These are phyloP conservation scores for Cetradonia linearis DNA, from an alignment of 495 filamentous ascomycete species.

Conservation along the genomic window DNA sequence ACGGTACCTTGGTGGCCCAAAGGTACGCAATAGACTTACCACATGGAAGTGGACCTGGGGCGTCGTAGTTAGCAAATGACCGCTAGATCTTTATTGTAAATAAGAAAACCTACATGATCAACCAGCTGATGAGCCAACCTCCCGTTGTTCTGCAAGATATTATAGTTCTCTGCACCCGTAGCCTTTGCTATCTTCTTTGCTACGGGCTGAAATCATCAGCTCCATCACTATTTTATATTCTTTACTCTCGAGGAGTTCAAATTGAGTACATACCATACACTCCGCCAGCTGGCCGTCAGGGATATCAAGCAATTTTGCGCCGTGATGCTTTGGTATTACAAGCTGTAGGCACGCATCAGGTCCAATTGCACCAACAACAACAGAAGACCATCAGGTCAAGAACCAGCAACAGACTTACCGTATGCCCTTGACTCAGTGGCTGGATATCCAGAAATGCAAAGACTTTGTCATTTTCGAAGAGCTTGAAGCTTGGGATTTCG, in stretches of 20 bases:
- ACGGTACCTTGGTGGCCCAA: too few species aligned
- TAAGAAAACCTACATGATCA: conserved; percentile 58
- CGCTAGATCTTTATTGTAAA: neutral
- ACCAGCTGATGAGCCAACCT: conserved; percentile 87
- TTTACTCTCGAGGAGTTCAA: neutral
- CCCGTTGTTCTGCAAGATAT: conserved; percentile 96
- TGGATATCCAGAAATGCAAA: conserved; percentile 96
- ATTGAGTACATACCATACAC: conserved; percentile 50
- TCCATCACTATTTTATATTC: neutral
- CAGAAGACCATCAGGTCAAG: too few species aligned
- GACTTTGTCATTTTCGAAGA: conserved; percentile 86
- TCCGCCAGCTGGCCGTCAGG: conserved; percentile 82
- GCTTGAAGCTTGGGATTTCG: conserved; percentile 90
- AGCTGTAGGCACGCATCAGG: conserved; percentile 49
- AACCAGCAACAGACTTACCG: conserved; percentile 46
- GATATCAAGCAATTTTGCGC: conserved; percentile 83
- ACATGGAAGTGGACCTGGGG: conserved; percentile 83
- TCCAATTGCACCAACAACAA: too few species aligned
- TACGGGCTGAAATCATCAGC: conserved; percentile 48
- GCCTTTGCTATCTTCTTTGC: conserved; percentile 79
- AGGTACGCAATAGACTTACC: conserved; percentile 52
- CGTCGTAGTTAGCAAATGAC: neutral
- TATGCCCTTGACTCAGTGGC: conserved; percentile 74
- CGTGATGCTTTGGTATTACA: conserved; percentile 93
- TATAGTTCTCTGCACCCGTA: conserved; percentile 69